These are phyloP conservation scores for Beauveria sp. DNA, from an alignment of 2,329 filamentous ascomycete genomes.

Conservation along the genomic window DNA sequence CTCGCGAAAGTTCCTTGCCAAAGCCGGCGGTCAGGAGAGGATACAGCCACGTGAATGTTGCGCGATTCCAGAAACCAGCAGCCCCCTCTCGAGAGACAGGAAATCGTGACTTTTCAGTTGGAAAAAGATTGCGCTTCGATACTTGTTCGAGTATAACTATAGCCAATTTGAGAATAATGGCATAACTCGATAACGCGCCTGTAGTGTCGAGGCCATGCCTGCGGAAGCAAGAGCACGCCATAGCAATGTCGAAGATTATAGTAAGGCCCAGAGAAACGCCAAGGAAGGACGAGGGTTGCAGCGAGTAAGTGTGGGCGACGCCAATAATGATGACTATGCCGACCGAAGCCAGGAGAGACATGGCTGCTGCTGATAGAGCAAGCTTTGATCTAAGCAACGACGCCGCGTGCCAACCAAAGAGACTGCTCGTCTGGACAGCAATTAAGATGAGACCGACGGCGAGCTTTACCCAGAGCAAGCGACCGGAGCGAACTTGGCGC, in stretches of 20 bases:
- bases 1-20: not conserved
- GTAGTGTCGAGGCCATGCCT: constrained; percentile 17
- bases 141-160: constrained; percentile 25
- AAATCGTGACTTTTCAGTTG: not conserved
- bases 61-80: constrained; percentile 3
- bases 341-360: not conserved
- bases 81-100: not conserved
- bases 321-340: constrained; percentile 19
- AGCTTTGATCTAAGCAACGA: not conserved
- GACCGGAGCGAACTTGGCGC: not conserved
- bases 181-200: constrained; percentile 19
- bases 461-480: constrained; percentile 1
- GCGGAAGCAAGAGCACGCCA: constrained; percentile 26
- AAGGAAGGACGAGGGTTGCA: constrained; percentile 25
- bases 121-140: constrained; percentile 17
- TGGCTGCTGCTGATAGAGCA: not conserved
- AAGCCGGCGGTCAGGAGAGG: not conserved
- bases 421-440: not conserved
- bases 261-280: constrained; percentile 24
- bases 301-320: constrained; percentile 24
- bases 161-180: constrained; percentile 19
- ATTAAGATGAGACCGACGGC: not conserved
- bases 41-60: constrained; percentile 5
- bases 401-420: not conserved
- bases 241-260: constrained; percentile 25